phyloP scores from a whole-genome alignment of 139 green algal species.

The Chlamydomonas eustigma region DNA sequence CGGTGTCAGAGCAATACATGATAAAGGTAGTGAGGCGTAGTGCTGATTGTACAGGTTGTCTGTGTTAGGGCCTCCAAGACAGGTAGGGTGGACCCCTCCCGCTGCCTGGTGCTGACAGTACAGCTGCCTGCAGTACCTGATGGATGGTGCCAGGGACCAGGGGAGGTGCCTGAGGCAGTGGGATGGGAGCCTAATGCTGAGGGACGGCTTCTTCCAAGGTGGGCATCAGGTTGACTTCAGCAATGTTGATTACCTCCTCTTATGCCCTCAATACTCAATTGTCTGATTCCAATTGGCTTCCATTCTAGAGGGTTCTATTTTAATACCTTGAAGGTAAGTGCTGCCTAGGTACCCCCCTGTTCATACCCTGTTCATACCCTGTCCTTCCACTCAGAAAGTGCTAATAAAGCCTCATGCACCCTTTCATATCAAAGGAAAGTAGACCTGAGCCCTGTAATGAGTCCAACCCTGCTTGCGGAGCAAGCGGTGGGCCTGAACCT shows the following conservation, averaged over 20 bases:
- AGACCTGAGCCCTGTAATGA: slow-evolving; percentile 68
- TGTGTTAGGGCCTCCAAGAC: slow-evolving; percentile 53
- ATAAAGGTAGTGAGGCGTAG: too few relatives aligned
- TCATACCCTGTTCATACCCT: too few relatives aligned
- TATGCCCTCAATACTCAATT: too few relatives aligned
- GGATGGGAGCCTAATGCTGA: slow-evolving; percentile 75
- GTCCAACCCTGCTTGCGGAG: slow-evolving; percentile 60
- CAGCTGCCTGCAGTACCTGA: slow-evolving; percentile 34
- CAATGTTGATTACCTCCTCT: too few relatives aligned
- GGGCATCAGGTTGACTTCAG: too few relatives aligned
- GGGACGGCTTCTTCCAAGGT: slow-evolving; percentile 57
- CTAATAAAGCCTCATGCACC: too few relatives aligned
- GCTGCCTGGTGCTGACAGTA: slow-evolving; percentile 39
- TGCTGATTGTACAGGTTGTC: slow-evolving; percentile 69
- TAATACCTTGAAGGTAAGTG: too few relatives aligned
- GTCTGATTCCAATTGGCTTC: too few relatives aligned
- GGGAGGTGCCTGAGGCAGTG: slow-evolving; percentile 24
- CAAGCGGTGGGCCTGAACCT: slow-evolving; percentile 90
- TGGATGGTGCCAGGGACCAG: background rate
- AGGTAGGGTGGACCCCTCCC: slow-evolving; percentile 22
- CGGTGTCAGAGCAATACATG: too few relatives aligned
- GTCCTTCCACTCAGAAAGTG: too few relatives aligned
- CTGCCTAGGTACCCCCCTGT: too few relatives aligned
- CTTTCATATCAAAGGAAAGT: slow-evolving; percentile 30
- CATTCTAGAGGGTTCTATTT: too few relatives aligned